Conservation (phyloP, 1,284 basidiomycete species). For the Somion occarium region DNA sequence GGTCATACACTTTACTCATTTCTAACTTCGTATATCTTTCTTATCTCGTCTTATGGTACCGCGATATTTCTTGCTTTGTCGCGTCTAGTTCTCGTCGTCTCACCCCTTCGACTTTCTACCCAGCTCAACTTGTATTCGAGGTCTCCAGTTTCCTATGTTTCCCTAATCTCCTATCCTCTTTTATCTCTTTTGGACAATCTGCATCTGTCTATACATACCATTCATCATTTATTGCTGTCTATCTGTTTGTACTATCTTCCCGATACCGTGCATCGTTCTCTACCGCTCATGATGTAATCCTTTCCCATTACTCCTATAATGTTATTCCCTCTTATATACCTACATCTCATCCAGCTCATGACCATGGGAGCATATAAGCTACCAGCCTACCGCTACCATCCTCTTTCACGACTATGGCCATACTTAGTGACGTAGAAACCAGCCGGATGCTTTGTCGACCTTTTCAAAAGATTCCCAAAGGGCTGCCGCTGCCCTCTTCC, state of each 20-base stretch:
- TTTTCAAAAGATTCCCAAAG: constrained; percentile 34
- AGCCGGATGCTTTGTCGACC: constrained; percentile 30
- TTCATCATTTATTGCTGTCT: constrained; percentile 12
- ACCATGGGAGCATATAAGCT: no score
- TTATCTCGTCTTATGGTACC: neutral
- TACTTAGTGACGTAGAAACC: constrained; percentile 47
- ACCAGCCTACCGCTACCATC: neutral
- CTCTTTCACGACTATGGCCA: constrained; percentile 12
- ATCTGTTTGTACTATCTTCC: constrained; percentile 9
- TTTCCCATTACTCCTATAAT: neutral
- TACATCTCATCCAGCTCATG: neutral
- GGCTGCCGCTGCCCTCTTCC: neutral
- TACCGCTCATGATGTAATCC: constrained; percentile 1
- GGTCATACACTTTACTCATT: neutral
- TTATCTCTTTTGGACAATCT: neutral
- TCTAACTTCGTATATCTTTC: constrained; percentile 15
- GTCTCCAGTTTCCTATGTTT: neutral
- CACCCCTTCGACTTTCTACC: neutral
- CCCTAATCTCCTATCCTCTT: neutral
- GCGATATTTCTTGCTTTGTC: neutral
- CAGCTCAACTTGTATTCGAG: neutral
- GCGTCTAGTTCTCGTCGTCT: neutral
- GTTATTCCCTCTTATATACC: neutral
- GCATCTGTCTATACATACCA: constrained; percentile 4
- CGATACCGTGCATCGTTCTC: neutral